Evolutionary conservation across 306 rosid species (phyloP), one percentile per base, ranked within the genome.

Genomic region (Vigna radiata): DNA sequence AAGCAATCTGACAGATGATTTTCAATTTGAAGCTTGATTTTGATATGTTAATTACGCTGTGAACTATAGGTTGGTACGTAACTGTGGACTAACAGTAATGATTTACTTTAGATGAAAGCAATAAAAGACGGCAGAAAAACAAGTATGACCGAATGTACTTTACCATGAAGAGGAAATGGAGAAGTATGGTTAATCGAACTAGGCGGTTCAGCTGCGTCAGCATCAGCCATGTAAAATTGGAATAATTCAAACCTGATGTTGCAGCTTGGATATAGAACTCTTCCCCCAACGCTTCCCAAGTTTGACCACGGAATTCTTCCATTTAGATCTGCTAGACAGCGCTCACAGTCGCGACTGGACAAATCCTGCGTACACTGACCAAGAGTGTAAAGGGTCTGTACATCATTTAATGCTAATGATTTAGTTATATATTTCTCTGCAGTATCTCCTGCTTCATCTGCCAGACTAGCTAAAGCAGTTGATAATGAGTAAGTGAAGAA

Each of bases 191-290:
- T 21, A 21, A 21, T 21, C 21, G 21, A 21, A 21, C 21, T 2
- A 25, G 29, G 29, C 29, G 2, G 29, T 25, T 25, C 2, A 25
- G 29, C 2, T 25, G 29, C 2, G 29, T 25, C 29, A 25, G 29
- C 29, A 25, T 25, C 2, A 25, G 29, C 49, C 23, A 16, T 17
- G 49, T 61, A 75, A 62, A 62, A 62, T 18, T 4, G 61, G 52
- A 75, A 62, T 61, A 75, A 47, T 62, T 75, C 71, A 75, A 62
- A 75, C 50, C 79, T 75, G 6, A 62, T 5, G 62, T 61, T 60
- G 37, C 70, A 74, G 21, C 48, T 61, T 0, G 79, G 79, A 47
- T 60, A 74, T 2, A 74, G 10, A 60, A 74, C 7, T 55, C 61
- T 54, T 19, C 61, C 61, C 31, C 61, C 61, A 0, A 19, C 0